Evolutionary conservation across 805 yeast species (phyloP), one percentile per base, ranked within the genome.

Genomic region (Kluyveromyces siamensis): DNA sequence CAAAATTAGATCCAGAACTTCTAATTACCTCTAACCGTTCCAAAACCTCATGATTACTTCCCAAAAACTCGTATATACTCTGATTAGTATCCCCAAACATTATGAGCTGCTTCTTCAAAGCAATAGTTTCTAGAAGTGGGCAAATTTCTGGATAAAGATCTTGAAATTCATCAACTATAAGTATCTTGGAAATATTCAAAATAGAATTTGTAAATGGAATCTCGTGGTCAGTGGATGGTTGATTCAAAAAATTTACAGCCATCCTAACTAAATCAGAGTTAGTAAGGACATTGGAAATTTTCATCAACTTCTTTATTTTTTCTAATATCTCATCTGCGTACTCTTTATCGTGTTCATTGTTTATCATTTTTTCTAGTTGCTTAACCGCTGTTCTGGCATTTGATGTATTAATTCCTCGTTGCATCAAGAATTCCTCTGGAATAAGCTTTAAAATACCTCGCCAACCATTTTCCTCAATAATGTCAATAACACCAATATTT

Each of bases 41-140:
- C 11, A 74, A 61, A 2, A 69, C 65, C 3, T 59, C 46, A 1
- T 70, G 69, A 40, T 70, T 68, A 0, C 82, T 70, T 0, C 87
- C 87, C 39, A 83, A 58, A 59, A 85, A 85, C 27, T 72, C 80
- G 59, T 82, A 85, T 27, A 85, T 81, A 46, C 84, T 74, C 63
- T 85, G 91, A 59, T 79, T 72, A 1, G 80, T 76, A 63, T 85
- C 91, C 1, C 90, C 90, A 4, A 88, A 83, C 17, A 84, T 61
- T 1, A 83, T 74, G 36, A 85, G 56, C 60, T 84, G 89, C 47
- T 76, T 72, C 2, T 56, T 55, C 8, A 50, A 50, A 0, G 72
- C 53, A 2, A 77, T 64, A 1, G 69, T 59, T 5, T 62, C 58
- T 4, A 82, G 64, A 2, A 84, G 59, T 17, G 71, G 70, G 25